Base-by-base conservation (phyloP, 2,329 filamentous ascomycete species). In the Hirsutella thompsonii region DNA sequence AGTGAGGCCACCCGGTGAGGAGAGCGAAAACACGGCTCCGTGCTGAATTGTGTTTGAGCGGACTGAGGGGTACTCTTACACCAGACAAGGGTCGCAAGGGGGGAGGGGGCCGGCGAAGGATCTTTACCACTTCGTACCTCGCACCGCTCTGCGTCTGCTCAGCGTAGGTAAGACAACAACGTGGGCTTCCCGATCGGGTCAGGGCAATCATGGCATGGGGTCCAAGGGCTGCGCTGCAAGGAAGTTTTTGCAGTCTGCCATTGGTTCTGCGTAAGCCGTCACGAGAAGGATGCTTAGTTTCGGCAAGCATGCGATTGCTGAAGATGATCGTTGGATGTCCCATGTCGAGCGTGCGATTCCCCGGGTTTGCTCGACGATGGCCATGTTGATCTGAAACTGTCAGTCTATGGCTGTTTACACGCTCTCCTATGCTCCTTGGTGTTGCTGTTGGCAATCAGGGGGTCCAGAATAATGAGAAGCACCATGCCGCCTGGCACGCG, bases 1-100 rank as follows among this genome's bases (percentile, higher is more conserved):
- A 51, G 52, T 57, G 57, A 60, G 55, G 58, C 56, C 55, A 59
- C 57, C 61, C 61, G 61, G 60, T 63, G 59, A 63, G 54, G 51
- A 58, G 48, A 51, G 51, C 51, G 48, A 59, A 46, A 52, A 53
- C 55, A 55, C 52, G 52, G 53, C 53, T 53, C 51, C 55, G 58
- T 62, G 56, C 58, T 63, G 58, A 57, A 59, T 56, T 61, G 58
- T 62, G 60, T 61, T 55, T 58, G 47, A 57, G 55, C 59, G 57
- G 57, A 62, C 57, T 61, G 59, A 62, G 60, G 60, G 60, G 59
- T 61, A 61, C 54, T 33, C 38, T 28, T 28, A 19, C 20, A 36
- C 19, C 28, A 14, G 35, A 40, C 41, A 39, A 21, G 40, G 40
- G 39, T 26, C 16, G 14, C 6, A 23, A 29, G 33, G 40, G 29